Conservation (phyloP, 2,329 filamentous ascomycete genomes). For the Grosmannia huntii region DNA sequence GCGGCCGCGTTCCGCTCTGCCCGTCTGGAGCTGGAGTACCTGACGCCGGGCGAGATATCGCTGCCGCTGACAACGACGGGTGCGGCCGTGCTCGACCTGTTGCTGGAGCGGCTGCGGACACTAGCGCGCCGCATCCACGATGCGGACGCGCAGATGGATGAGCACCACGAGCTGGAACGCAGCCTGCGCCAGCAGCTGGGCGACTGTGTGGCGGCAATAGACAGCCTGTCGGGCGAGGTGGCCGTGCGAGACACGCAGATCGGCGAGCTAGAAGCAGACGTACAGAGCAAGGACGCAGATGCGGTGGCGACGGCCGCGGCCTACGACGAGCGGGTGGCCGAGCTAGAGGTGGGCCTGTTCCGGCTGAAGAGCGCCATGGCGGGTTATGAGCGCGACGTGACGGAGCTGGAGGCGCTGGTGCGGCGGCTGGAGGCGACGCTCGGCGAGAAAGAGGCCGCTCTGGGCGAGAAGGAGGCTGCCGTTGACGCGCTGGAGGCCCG, state of each 20-base stretch:
- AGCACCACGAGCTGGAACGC: conserved; percentile 44
- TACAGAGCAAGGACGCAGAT: conserved; percentile 13
- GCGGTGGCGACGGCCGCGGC: conserved; percentile 17
- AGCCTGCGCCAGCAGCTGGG: conserved; percentile 44
- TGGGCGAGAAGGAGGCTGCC: background rate
- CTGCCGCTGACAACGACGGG: conserved; percentile 40
- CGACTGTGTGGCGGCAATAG: conserved; percentile 38
- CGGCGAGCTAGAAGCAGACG: conserved; percentile 27
- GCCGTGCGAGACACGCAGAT: conserved; percentile 1
- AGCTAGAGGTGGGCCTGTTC: conserved; percentile 36
- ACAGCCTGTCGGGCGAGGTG: conserved; percentile 31
- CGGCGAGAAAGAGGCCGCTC: conserved; percentile 10
- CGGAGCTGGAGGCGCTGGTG: conserved; percentile 39
- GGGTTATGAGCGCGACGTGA: conserved; percentile 39
- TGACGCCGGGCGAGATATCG: conserved; percentile 44
- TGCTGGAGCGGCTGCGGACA: conserved; percentile 36
- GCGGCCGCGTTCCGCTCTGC: conserved; percentile 39
- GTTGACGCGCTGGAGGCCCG: conserved; percentile 4
- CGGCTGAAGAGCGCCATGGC: conserved; percentile 38
- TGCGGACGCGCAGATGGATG: conserved; percentile 42
- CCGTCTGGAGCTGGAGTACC: conserved; percentile 48
- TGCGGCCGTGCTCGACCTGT: conserved; percentile 40
- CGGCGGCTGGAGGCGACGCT: conserved; percentile 31
- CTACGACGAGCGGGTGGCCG: conserved; percentile 20
- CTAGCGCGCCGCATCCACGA: conserved; percentile 33